These are phyloP conservation scores for Astragalus glycyphyllos DNA, from an alignment of 306 rosid genomes.

Conservation along the genomic window DNA sequence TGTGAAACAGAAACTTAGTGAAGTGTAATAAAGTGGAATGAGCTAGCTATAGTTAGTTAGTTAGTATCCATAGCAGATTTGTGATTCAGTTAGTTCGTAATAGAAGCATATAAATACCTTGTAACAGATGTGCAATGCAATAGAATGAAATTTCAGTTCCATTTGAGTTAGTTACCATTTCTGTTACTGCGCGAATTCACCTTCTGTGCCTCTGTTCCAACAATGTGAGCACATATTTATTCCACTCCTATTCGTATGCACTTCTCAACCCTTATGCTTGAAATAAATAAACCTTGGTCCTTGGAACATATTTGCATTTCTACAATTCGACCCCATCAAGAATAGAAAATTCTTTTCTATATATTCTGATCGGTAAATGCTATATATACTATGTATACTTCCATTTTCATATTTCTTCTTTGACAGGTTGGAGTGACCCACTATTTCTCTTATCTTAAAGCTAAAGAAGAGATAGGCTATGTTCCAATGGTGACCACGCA, in stretches of 20 bases:
- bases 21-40: too few species aligned
- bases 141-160: too few species aligned
- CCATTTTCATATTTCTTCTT: conserved; percentile 36
- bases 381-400: background rate
- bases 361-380: conserved; percentile 25
- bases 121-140: too few species aligned
- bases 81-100: too few species aligned
- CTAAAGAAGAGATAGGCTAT: conserved; percentile 88
- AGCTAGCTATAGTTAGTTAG: too few species aligned
- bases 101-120: too few species aligned
- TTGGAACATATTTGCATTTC: background rate
- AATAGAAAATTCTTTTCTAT: conserved; percentile 1
- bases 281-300: background rate
- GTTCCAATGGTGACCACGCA: conserved; percentile 68
- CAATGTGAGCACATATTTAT: background rate
- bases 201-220: too few species aligned
- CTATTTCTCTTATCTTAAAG: conserved; percentile 86
- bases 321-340: background rate
- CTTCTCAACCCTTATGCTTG: conserved; percentile 28
- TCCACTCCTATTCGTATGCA: background rate
- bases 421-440: conserved; percentile 88
- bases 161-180: too few species aligned
- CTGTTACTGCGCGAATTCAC: too few species aligned
- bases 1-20: too few species aligned
- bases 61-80: too few species aligned